Base-by-base conservation (phyloP, 257 asterid species). In the Przewalskia tangutica region DNA sequence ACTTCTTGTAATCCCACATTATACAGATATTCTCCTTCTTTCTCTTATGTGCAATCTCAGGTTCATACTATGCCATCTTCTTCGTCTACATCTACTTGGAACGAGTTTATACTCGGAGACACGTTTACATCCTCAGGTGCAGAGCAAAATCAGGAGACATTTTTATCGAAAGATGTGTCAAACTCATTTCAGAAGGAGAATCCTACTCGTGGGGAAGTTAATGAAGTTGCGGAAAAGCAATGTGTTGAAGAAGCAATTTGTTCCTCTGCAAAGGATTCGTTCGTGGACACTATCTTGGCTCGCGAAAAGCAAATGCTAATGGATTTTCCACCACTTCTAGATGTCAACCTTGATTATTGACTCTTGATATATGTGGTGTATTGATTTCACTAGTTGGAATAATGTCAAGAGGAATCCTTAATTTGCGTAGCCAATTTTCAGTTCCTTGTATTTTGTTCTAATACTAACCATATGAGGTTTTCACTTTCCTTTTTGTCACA, bases 271-370 rank as follows among this genome's bases (percentile, higher is more conserved):
- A 55, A 32, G 14, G 95, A 89, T 83, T 91, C 93, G 3, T 94
- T 96, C 58, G 97, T 96, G 85, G 95, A 94, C 13, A 88, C 88
- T 6, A 91, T 96, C 65, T 82, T 95, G 90, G 97, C 97, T 77
- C 91, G 87, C 79, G 97, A 95, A 77, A 84, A 81, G 44, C 90
- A 93, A 83, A 93, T 92, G 93, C 83, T 86, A 78, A 87, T 87
- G 79, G 93, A 87, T 80, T 93, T 92, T 89, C 95, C 97, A 77
- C 80, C 81, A 46, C 73, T 92, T 83, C 86, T 89, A 56, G 89
- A 84, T 81, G 97, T 85, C 17, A 86, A 77, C 70, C 88, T 82
- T 55, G 91, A 88, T 71, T 90, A 87, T 66, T 92, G 86, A 89
- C 38, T 65, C 46, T 66, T 16, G 14, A 66, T 65, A 65, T 65